Evolutionary conservation across 768 basidiomycete species (phyloP), one percentile per base, ranked within the genome.

Genomic region (Cystofilobasidium macerans): DNA sequence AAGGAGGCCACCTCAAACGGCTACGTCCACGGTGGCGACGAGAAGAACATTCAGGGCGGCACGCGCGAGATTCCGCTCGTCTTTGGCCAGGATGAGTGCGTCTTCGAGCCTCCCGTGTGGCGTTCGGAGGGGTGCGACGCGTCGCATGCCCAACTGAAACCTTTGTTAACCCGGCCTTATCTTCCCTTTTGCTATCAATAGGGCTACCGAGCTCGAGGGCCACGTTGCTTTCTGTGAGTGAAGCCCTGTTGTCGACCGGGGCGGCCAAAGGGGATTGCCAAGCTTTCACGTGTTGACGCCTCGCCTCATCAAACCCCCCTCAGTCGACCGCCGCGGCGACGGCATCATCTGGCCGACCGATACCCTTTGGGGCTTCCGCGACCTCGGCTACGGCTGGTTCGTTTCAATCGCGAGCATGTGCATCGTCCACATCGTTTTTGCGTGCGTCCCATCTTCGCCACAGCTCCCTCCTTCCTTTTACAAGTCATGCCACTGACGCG

Each of bases 301-400:
- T 38, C 47, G 12, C 36, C 16, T 47, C 32, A 22, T 26, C 24
- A n/a, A 2, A 24, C 36, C 30, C 26, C 33, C 9, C n/a, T 18
- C 36, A 54, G 53, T 78, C 73, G 79, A 80, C 61, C 69, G 64
- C 11, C 77, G 80, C 68, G 53, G 67, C 4, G 80, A 81, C 61
- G 78, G 79, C 2, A 64, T 80, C 53, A 77, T 81, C 59, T 81
- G 78, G 78, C 80, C 80, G 5, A 62, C 69, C 14, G 79, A 81
- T 60, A 81, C 80, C 11, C 80, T 73, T 71, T 70, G 60, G 9
- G 79, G 77, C 20, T 78, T 80, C 70, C 75, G 76, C 65, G 74
- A 74, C 32, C 75, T 81, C 33, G 77, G 78, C 9, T 81, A 78
- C 76, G 74, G 75, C 60, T n/a, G 78, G 57, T 62, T 79, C 53